Evolutionary conservation across 331 rosid species (phyloP), one percentile per base, ranked within the genome.

Genomic region (Rosa hybrid): DNA sequence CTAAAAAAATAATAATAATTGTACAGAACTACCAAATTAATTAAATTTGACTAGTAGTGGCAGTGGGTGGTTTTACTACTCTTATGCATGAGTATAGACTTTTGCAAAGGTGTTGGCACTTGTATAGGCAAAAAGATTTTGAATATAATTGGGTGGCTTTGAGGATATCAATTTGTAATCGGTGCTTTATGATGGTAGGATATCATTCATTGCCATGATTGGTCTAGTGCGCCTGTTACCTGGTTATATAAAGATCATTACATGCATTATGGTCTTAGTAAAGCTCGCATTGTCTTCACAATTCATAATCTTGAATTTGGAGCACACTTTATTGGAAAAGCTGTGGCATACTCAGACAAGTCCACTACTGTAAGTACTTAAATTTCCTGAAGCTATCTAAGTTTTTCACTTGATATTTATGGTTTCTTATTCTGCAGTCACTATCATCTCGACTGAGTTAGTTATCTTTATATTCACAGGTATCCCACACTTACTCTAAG

Each of bases 221-320:
- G 98, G 98, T 87, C 97, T 1, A 93, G 94, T 83, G 98, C 98
- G 21, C 98, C 97, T 17, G 94, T 93, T 87, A 81, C 98, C 17
- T 87, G 98, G 97, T 83, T 93, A 81, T 90, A 78, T 80, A 93
- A 90, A 85, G 98, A 93, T 67, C 94, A 89, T 4, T 93, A 93
- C 69, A 20, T 7, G 86, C 90, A 90, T 56, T 78, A 83, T 50
- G 87, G 92, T 67, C 93, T 89, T 76, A 82, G 91, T 57, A 91
- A 90, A 82, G 88, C 97, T 69, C 89, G 94, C 72, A 83, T 91
- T 75, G 90, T 93, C 67, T 93, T 93, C 83, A 93, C 98, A 56
- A 90, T 93, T 78, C 98, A 93, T 82, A 93, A 93, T 84, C 92
- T 93, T 80, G 98, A 91, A 81, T 93, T 89, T 85, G 98, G 98